A percentile compares a stretch with the other conserved stretches of the same genome.
These are phyloP conservation scores for Coemansia erecta DNA, from an alignment of 192 early-diverging fungal genomes.

Conservation along the genomic window DNA sequence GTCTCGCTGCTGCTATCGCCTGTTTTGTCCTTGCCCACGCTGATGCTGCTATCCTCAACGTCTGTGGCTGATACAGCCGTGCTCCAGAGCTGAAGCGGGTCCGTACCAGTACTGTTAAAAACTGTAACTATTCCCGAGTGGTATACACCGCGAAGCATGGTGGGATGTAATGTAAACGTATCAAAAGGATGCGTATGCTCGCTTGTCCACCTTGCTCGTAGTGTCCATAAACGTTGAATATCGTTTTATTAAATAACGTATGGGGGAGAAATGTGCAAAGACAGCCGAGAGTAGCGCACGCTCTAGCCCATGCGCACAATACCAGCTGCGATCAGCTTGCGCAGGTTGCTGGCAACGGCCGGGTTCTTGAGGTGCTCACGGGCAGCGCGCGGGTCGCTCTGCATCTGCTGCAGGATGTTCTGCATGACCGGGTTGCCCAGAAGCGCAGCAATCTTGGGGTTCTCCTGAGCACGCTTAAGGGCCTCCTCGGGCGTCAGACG, in stretches of 20 bases:
- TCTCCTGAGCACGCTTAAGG: constrained; percentile 77
- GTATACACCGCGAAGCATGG: constrained; percentile 38
- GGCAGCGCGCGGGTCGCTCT: constrained; percentile 88
- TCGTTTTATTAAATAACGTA: neutral
- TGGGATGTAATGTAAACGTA: neutral
- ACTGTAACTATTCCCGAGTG: constrained; percentile 43
- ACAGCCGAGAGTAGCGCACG: neutral
- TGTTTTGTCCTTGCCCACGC: neutral
- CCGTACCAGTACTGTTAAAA: constrained; percentile 34
- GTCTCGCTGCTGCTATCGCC: constrained; percentile 9
- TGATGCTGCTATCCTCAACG: neutral
- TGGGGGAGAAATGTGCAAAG: neutral
- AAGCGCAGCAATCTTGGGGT: constrained; percentile 88
- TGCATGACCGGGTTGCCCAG: constrained; percentile 95
- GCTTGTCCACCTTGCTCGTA: neutral
- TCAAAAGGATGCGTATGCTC: neutral
- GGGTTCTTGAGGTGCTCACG: constrained; percentile 98
- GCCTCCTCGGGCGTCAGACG: constrained; percentile 71
- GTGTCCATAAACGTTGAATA: neutral
- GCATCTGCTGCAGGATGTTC: constrained; percentile 95
- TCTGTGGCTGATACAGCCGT: neutral
- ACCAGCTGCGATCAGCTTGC: constrained; percentile 89
- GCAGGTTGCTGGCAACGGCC: constrained; percentile 86
- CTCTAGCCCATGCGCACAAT: constrained; percentile 69
- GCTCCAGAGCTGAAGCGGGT: constrained; percentile 41